A percentile compares a stretch with the other conserved stretches of the same genome.
These are phyloP conservation scores for Crithidia acanthocephali DNA, from an alignment of 208 protist genomes.

Conservation along the genomic window DNA sequence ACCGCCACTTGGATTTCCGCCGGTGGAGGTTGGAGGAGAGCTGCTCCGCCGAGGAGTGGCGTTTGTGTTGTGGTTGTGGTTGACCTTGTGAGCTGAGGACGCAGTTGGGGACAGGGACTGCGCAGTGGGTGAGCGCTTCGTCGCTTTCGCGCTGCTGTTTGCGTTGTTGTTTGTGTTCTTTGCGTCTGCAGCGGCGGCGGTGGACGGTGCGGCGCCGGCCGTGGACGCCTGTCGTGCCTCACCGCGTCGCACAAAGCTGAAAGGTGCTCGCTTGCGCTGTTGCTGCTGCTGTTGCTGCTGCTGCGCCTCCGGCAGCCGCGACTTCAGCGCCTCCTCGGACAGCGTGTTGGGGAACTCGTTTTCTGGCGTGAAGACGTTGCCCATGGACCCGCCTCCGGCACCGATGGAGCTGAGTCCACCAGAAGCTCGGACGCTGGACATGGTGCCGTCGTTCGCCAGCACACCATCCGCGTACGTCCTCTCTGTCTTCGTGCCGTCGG, in stretches of 20 bases:
- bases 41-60: not conserved
- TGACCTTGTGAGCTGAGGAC: not conserved
- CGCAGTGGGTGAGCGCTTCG: not conserved
- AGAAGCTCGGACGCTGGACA: slow-evolving; percentile 8
- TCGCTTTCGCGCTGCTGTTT: not conserved
- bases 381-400: slow-evolving; percentile 5
- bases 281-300: slow-evolving; percentile 26
- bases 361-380: slow-evolving; percentile 62
- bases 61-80: not conserved
- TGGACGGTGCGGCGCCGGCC: not conserved
- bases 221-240: slow-evolving; percentile 36
- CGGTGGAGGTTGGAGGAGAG: not conserved
- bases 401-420: slow-evolving; percentile 3
- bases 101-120: not conserved
- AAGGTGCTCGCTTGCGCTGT: slow-evolving; percentile 34
- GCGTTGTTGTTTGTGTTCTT: not conserved
- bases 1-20: not conserved
- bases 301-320: slow-evolving; percentile 21
- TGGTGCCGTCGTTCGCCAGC: slow-evolving; percentile 17
- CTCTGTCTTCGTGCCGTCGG: slow-evolving; percentile 42
- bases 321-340: slow-evolving; percentile 57
- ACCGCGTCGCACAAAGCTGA: slow-evolving; percentile 54
- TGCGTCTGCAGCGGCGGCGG: not conserved
- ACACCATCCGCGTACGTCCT: slow-evolving; percentile 77
- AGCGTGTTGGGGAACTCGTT: slow-evolving; percentile 83